A percentile compares a stretch with the other conserved stretches of the same genome.
Conservation (phyloP, 371 early-diverging fungal genomes). For the Mucor plumbeus region DNA sequence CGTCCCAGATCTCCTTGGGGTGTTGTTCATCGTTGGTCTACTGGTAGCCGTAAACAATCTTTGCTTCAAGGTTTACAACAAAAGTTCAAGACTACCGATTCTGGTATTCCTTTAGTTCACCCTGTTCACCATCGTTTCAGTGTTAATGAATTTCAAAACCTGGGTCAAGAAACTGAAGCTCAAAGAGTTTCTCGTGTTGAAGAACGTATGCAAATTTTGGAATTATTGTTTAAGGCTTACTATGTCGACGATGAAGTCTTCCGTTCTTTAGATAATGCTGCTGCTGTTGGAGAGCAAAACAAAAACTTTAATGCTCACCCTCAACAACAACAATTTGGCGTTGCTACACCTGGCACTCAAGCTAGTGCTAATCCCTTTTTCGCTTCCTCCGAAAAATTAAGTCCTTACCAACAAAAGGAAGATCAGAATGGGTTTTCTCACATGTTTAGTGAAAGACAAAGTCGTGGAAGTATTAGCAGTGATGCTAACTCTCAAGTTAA, state of each 20-base stretch:
- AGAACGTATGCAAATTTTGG: constrained; percentile 42
- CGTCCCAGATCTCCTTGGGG: constrained; percentile 59
- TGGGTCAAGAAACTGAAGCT: constrained; percentile 34
- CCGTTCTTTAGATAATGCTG: constrained; percentile 43
- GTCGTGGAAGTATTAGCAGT: constrained; percentile 42
- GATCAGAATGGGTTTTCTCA: constrained; percentile 46
- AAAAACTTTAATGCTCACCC: neutral
- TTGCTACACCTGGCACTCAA: constrained; percentile 1
- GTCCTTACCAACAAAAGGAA: constrained; percentile 15
- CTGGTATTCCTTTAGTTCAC: constrained; percentile 52
- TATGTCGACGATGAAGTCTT: constrained; percentile 51
- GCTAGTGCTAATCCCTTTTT: constrained; percentile 27
- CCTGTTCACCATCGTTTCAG: constrained; percentile 55
- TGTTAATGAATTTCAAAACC: constrained; percentile 33
- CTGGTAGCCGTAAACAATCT: constrained; percentile 51
- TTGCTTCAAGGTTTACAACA: constrained; percentile 42
- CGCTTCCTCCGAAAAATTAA: constrained; percentile 23
- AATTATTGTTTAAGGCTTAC: constrained; percentile 42
- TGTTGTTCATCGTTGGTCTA: constrained; percentile 56
- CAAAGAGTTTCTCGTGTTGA: constrained; percentile 41
- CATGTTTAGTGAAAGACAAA: constrained; percentile 52
- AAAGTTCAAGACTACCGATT: constrained; percentile 47
- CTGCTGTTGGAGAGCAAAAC: neutral
- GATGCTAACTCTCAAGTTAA: constrained; percentile 40
- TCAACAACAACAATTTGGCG: constrained; percentile 7